Evolutionary conservation across 2,329 filamentous ascomycete genomes (phyloP), one percentile per base, ranked within the genome.

Genomic region (Daldinia sp.): DNA sequence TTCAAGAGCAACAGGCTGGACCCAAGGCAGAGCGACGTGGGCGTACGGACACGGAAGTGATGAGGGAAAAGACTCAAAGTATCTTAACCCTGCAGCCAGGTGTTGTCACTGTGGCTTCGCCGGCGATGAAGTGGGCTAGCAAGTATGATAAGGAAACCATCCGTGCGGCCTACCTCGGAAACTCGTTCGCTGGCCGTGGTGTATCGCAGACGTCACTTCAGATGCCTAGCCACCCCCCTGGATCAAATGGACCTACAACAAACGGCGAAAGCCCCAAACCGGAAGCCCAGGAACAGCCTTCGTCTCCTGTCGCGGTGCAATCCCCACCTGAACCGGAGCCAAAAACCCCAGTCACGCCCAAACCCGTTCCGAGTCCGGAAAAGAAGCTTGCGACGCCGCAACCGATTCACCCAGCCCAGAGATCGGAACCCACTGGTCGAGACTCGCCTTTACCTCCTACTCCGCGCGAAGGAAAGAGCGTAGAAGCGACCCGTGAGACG

Each of bases 41-140:
- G 50, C 83, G 82, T 73, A 85, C 77, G 70, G 90, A 84, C 75
- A 82, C 75, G 70, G 87, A 81, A 68, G 76, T 77, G 76, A 85
- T 78, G 81, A 87, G 76, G 66, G 85, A 80, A 58, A 97, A 96
- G 83, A 97, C 93, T 2, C 94, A 89, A 76, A 99, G 95, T 68
- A 86, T 96, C 58, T 85, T 97, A 73, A 97, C 93, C 2, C 81
- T 98, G 47, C 94, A 97, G 74, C 91, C 93, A 1, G 85, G 88
- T 54, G 90, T 98, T 64, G 83, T 94, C 72, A 93, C 84, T 54
- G 95, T 97, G 75, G 94, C 94, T 15, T 95, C 91, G 7, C 91
- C 93, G 21, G 95, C 95, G 1, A 90, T 99, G 89, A 96, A 97
- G 77, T 99, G 95, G 95, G 93, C 94, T 29, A 94, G 85, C 77